Evolutionary conservation across 2,329 filamentous ascomycete species (phyloP), one percentile per base, ranked within the genome.

Genomic region (Fusarium siculi): DNA sequence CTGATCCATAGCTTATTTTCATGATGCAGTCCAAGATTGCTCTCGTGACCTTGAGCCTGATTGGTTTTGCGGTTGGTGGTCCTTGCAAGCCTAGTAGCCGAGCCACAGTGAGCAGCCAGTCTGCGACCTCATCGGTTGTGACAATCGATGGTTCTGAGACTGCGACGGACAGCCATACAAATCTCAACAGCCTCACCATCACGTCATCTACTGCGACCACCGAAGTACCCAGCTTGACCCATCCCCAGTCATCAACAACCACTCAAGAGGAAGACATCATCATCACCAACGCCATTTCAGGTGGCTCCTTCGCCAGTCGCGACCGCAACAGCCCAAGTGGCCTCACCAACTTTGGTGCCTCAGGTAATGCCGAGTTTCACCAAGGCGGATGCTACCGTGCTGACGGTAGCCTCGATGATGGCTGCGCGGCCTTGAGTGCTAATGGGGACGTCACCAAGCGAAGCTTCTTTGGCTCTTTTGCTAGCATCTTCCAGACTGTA

Each of bases 341-440:
- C 4, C 66, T 70, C 7, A 49, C 18, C 7, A 30, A 42, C 21
- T 54, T 70, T 15, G 49, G 23, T 7, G 23, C 50, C 11, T 16
- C 46, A 1, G 66, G 68, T 7, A 46, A 66, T 9, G 68, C 50
- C 3, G 52, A 25, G 2, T 53, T 60, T 11, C 66, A 66, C 4
- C 28, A 37, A 19, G 66, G 66, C 1, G 66, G 49, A 7, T 71
- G 68, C 11, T 71, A 55, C 28, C 66, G 40, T 34, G 52, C 3
- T 3, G 68, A 70, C 4, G 47, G 56, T 1, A 71, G 68, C 14
- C 18, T 30, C 0, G 66, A 71, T 1, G 52, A 71, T 34, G 66
- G 68, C 18, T 71, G 68, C 9, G 68, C 61, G 18, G 43, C 66
- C n/a, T 21, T 71, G 36, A 54, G 28, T 21, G 61, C 61, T 5